phyloP scores from a whole-genome alignment of 176 grass and related monocot species.

The Raddia distichophylla region DNA sequence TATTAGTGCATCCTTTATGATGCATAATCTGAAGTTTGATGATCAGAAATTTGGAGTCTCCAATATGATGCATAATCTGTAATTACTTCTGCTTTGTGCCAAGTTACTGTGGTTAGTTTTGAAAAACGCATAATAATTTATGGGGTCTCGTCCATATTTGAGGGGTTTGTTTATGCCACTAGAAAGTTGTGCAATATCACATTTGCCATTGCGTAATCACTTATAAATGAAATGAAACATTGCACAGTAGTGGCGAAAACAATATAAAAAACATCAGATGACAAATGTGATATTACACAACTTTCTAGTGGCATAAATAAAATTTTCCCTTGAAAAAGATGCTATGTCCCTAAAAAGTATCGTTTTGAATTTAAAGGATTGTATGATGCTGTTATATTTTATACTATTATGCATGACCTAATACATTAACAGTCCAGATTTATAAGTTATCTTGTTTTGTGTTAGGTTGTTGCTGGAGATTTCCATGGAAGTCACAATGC shows the following conservation, averaged over 20 bases:
- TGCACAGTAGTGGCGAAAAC: too few species aligned
- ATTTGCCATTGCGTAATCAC: too few species aligned
- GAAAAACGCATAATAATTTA: not conserved
- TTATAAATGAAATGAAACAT: too few species aligned
- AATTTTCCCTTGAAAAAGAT: not conserved
- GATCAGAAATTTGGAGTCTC: not conserved
- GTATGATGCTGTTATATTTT: not conserved
- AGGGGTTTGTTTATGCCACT: not conserved
- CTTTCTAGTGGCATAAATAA: too few species aligned
- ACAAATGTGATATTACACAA: too few species aligned
- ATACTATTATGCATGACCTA: constrained; percentile 12
- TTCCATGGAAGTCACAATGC: constrained; percentile 14
- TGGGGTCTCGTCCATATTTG: not conserved
- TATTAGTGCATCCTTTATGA: constrained; percentile 6
- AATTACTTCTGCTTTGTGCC: not conserved
- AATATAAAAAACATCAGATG: too few species aligned
- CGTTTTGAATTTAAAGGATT: not conserved
- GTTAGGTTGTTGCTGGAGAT: constrained; percentile 33
- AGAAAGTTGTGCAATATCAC: too few species aligned
- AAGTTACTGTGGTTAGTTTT: constrained; percentile 1
- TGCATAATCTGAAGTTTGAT: not conserved
- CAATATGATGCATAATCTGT: not conserved
- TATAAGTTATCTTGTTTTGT: constrained; percentile 6
- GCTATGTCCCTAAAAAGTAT: not conserved
- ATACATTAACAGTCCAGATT: not conserved